Evolutionary conservation across 1,284 basidiomycete genomes (phyloP).

Genomic region (Malassezia equina): DNA sequence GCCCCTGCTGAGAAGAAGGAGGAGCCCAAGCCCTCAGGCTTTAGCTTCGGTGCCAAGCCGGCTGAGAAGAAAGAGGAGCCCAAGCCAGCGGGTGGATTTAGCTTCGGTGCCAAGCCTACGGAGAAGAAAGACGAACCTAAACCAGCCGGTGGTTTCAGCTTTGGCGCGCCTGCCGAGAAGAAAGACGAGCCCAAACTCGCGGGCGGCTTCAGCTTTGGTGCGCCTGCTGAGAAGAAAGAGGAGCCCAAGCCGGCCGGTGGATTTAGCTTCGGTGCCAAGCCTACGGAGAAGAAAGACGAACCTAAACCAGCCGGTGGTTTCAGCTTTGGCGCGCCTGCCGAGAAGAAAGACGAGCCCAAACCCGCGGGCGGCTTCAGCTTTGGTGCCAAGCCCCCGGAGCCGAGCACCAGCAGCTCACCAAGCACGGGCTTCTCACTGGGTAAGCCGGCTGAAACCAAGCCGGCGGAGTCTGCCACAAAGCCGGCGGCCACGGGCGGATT

Average conservation of each 20-base stretch:
- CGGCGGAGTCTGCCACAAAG: slow-evolving; percentile 27
- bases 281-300: slow-evolving; percentile 13
- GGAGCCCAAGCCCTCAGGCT: background rate
- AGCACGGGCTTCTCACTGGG: slow-evolving; percentile 22
- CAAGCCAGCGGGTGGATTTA: slow-evolving; percentile 5
- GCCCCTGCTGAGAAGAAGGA: background rate
- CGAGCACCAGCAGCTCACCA: slow-evolving; percentile 1
- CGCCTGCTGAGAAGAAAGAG: background rate
- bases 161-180: slow-evolving; percentile 14
- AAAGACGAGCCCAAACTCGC: slow-evolving; percentile 31
- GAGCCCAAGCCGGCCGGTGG: slow-evolving; percentile 20
- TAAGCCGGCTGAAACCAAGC: slow-evolving; percentile 31
- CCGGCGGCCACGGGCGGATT: slow-evolving; percentile 1
- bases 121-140: slow-evolving; percentile 8
- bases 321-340: slow-evolving; percentile 13
- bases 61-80: background rate
- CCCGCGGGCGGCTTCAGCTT: slow-evolving; percentile 18
- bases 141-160: slow-evolving; percentile 2
- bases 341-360: slow-evolving; percentile 25
- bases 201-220: slow-evolving; percentile 6
- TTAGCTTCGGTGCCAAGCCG: background rate
- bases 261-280: slow-evolving; percentile 10
- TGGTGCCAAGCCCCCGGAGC: slow-evolving; percentile 21
- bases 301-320: slow-evolving; percentile 8
- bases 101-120: background rate